These are phyloP conservation scores for Calophaca sinica DNA, from an alignment of 306 rosid species.

Conservation along the genomic window DNA sequence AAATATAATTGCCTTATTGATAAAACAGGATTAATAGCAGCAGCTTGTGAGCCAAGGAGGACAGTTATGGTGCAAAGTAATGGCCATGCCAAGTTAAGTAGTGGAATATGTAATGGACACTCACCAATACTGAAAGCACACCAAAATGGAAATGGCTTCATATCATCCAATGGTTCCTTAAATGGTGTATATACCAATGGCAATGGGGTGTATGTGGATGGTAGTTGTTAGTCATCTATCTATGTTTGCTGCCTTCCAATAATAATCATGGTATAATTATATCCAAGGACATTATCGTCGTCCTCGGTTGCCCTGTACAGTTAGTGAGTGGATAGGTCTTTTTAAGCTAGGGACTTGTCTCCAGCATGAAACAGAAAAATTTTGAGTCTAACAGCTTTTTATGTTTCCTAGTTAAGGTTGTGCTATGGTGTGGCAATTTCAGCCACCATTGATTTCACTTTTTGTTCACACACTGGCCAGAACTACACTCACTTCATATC, in stretches of 20 bases:
- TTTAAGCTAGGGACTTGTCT: conserved; percentile 59
- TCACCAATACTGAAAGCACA: conserved; percentile 48
- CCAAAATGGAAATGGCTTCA: conserved; percentile 62
- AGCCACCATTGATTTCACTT: conserved; percentile 48
- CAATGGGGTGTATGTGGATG: conserved; percentile 64
- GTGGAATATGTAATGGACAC: conserved; percentile 59
- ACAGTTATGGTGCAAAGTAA: conserved; percentile 39
- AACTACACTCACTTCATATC: conserved; percentile 45
- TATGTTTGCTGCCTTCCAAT: conserved; percentile 34
- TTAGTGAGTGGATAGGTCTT: conserved; percentile 79
- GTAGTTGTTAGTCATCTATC: conserved; percentile 45
- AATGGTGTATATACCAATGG: conserved; percentile 70
- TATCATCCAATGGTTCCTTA: conserved; percentile 63
- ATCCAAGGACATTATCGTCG: conserved; percentile 55
- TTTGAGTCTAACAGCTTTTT: conserved; percentile 74
- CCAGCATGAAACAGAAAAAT: conserved; percentile 53
- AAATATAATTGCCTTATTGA: conserved; percentile 16
- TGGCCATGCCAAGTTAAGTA: conserved; percentile 51
- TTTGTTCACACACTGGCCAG: conserved; percentile 45
- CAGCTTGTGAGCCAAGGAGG: conserved; percentile 61
- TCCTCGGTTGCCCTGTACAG: conserved; percentile 75
- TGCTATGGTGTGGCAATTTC: conserved; percentile 51
- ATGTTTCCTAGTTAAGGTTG: conserved; percentile 47
- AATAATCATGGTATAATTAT: conserved; percentile 39
- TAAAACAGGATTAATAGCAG: conserved; percentile 74